Conservation (phyloP, 2,329 filamentous ascomycete species). For the Cercospora zeina region DNA sequence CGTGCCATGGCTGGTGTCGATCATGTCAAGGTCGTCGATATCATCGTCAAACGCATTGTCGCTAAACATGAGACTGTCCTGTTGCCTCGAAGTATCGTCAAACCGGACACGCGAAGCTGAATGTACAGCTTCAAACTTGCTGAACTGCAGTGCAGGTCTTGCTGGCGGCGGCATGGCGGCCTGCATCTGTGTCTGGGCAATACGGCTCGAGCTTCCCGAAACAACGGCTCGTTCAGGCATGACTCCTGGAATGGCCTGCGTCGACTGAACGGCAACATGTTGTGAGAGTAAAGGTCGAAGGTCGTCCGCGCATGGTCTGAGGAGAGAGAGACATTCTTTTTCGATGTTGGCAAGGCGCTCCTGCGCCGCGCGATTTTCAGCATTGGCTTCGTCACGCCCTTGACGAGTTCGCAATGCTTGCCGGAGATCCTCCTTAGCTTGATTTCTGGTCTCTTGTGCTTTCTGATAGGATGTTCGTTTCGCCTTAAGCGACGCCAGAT, state of each 20-base stretch:
- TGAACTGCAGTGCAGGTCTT: not conserved
- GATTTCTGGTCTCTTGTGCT: conserved; percentile 30
- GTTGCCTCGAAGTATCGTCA: conserved; percentile 8
- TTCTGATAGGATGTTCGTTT: conserved; percentile 28
- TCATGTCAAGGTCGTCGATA: conserved; percentile 32
- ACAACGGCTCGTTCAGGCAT: conserved; percentile 5
- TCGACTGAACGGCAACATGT: conserved; percentile 36
- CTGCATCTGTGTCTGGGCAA: conserved; percentile 39
- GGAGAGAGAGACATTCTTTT: conserved; percentile 29
- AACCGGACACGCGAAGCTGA: conserved; percentile 2
- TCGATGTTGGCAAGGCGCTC: conserved; percentile 32
- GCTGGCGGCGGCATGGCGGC: conserved; percentile 25
- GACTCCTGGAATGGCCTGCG: conserved; percentile 29
- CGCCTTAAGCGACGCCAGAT: conserved; percentile 26
- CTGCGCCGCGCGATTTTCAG: conserved; percentile 34
- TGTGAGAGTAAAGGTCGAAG: conserved; percentile 25
- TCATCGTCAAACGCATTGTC: conserved; percentile 27
- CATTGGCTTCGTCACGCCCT: conserved; percentile 27
- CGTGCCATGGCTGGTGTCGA: conserved; percentile 35
- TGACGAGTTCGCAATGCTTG: conserved; percentile 30
- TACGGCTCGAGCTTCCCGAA: conserved; percentile 35
- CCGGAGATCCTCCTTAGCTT: conserved; percentile 28
- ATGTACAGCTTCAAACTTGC: not conserved
- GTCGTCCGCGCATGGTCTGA: conserved; percentile 32
- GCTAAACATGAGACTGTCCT: conserved; percentile 7